Evolutionary conservation across 164 flowering plant species (phyloP).

Genomic region (Vitis rupestris): DNA sequence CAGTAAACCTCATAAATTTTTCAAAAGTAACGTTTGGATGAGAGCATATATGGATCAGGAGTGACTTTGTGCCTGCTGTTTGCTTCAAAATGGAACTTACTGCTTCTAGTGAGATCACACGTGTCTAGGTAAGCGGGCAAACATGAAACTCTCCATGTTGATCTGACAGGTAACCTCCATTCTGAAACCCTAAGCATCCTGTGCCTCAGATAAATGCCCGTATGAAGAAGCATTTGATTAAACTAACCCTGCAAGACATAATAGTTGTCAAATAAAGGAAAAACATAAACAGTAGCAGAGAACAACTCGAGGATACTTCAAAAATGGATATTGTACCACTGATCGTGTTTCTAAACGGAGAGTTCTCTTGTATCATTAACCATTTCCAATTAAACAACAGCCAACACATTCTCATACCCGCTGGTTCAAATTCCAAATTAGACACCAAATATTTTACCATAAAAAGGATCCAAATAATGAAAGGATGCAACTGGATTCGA

Average conservation of each 20-base stretch:
- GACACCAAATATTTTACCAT: no score
- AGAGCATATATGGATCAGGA: background rate
- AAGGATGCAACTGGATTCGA: no score
- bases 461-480: no score
- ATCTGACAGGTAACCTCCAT: conserved; percentile 4
- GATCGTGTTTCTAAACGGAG: no score
- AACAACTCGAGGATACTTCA: background rate
- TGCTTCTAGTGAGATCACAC: conserved; percentile 8
- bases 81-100: conserved; percentile 12
- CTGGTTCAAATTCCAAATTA: no score
- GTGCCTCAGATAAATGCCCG: conserved; percentile 24
- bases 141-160: conserved; percentile 19
- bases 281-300: background rate
- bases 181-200: conserved; percentile 24
- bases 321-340: background rate
- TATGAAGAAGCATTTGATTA: conserved; percentile 24
- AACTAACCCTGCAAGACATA: conserved; percentile 28
- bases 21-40: background rate
- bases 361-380: no score
- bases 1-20: no score
- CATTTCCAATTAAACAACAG: no score
- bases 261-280: background rate
- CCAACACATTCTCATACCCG: no score
- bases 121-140: conserved; percentile 15
- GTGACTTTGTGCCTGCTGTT: background rate